These are phyloP conservation scores for Aquilaria malaccensis DNA, from an alignment of 345 rosid genomes.

Conservation along the genomic window DNA sequence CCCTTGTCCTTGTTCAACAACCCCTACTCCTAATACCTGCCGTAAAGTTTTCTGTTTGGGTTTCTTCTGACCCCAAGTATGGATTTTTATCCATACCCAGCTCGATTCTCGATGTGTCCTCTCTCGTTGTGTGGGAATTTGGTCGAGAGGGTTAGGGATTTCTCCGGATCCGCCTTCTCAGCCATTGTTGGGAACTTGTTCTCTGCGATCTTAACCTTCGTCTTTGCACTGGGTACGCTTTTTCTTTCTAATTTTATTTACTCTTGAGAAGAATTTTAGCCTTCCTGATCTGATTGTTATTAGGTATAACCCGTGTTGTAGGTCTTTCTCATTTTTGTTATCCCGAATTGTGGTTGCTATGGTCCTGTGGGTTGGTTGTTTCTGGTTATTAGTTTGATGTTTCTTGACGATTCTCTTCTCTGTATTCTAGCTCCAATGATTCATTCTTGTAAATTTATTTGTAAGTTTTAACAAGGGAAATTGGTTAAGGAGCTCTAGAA, in stretches of 20 bases:
- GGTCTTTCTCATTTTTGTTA: constrained; percentile 5
- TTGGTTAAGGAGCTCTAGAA: neutral
- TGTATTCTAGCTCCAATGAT: neutral
- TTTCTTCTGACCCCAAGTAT: constrained; percentile 15
- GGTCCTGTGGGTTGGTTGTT: constrained; percentile 4
- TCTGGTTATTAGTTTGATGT: constrained; percentile 13
- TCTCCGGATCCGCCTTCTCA: constrained; percentile 61
- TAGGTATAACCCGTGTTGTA: no score
- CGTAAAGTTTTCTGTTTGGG: neutral
- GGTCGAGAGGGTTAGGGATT: constrained; percentile 53
- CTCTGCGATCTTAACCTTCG: constrained; percentile 94
- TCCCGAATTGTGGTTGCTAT: constrained; percentile 11
- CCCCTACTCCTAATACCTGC: neutral
- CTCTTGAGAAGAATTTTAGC: neutral
- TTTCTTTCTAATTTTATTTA: neutral
- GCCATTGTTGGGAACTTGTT: constrained; percentile 74
- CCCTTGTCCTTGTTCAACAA: constrained; percentile 21
- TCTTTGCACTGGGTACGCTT: constrained; percentile 87
- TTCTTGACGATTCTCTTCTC: neutral
- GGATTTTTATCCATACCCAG: constrained; percentile 59
- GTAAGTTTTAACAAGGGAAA: neutral
- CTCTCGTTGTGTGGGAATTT: constrained; percentile 38
- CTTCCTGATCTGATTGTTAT: neutral
- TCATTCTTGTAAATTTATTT: neutral
- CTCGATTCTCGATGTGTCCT: constrained; percentile 37